These are phyloP conservation scores for Fagopyrum tataricum DNA, from an alignment of 148 eudicot genomes.

Conservation along the genomic window DNA sequence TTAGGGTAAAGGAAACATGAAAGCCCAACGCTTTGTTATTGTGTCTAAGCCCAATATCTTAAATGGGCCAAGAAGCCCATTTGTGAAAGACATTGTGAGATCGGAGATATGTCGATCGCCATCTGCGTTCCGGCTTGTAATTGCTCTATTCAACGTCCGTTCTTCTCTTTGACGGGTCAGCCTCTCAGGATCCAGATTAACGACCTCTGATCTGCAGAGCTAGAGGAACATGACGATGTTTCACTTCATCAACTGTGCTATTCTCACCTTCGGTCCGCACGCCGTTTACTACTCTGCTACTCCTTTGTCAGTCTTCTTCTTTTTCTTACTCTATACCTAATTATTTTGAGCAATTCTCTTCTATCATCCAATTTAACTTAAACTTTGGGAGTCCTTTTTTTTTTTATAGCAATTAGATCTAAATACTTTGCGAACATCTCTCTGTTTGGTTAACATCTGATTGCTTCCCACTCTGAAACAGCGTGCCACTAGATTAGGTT, in stretches of 20 bases:
- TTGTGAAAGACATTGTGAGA: neutral
- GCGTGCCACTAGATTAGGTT: neutral
- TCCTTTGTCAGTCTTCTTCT: conserved; percentile 53
- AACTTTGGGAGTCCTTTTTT: neutral
- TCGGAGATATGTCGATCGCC: neutral
- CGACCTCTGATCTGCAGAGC: neutral
- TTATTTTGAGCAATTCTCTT: neutral
- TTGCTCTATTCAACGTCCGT: conserved; percentile 11
- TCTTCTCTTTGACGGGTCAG: neutral
- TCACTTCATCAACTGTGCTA: conserved; percentile 96
- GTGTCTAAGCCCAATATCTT: too few species aligned
- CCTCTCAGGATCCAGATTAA: conserved; percentile 9
- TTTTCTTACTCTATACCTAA: neutral
- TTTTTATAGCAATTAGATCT: neutral
- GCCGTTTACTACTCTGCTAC: conserved; percentile 96
- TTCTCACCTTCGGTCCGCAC: conserved; percentile 93
- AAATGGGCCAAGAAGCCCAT: neutral
- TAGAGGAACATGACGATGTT: conserved; percentile 67
- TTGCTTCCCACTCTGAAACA: neutral
- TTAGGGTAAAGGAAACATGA: neutral
- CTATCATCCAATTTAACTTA: neutral
- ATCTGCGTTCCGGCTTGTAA: neutral
- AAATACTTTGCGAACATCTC: neutral
- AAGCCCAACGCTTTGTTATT: neutral
- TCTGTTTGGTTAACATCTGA: neutral